Evolutionary conservation across 495 filamentous ascomycete species (phyloP), one percentile per base, ranked within the genome.

Genomic region (Penicillium longicatenatum): DNA sequence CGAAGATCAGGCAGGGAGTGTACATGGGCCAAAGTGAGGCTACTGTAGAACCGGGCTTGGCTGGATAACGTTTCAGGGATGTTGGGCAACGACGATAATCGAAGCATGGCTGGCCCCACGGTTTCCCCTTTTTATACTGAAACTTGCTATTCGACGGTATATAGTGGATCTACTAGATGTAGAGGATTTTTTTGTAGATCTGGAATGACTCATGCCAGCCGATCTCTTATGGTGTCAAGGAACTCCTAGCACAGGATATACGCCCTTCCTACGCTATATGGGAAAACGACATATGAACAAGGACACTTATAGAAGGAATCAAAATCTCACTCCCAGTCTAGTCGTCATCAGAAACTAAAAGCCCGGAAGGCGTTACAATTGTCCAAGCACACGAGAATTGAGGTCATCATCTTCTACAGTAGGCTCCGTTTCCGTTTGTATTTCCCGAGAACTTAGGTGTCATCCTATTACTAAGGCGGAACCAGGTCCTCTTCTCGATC

Each of bases 71-170:
- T 55, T 61, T 61, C 51, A 58, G 31, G 52, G 48, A 31, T 22
- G 54, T 64, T 64, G 62, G 62, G 62, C 62, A 64, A 46, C 42
- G 41, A 64, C 54, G 31, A 59, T 48, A 22, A 14, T n/a, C 55
- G 22, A 14, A 22, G 14, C 49, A 44, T 54, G 42, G 46, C 9
- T 42, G 57, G 57, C 41, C 52, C 54, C 53, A 51, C 29, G 29
- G 43, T 43, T 41, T 55, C 20, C n/a, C 29, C 24, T 17, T 14
- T 35, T 39, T n/a, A 39, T 39, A 39, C 4, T 39, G 37, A 16
- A 26, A 17, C 14, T 17, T 1, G 37, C 37, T 4, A 39, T 39
- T 39, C 14, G 31, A 35, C 8, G 31, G 16, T 4, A n/a, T n/a
- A n/a, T 39, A 16, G 14, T n/a, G 37, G 5, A n/a, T n/a, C 37